Percentiles rank a stretch among this genome's conserved stretches.
These are phyloP conservation scores for Chrysopogon serrulatus DNA, from an alignment of 176 grass and related monocot species.

Conservation along the genomic window DNA sequence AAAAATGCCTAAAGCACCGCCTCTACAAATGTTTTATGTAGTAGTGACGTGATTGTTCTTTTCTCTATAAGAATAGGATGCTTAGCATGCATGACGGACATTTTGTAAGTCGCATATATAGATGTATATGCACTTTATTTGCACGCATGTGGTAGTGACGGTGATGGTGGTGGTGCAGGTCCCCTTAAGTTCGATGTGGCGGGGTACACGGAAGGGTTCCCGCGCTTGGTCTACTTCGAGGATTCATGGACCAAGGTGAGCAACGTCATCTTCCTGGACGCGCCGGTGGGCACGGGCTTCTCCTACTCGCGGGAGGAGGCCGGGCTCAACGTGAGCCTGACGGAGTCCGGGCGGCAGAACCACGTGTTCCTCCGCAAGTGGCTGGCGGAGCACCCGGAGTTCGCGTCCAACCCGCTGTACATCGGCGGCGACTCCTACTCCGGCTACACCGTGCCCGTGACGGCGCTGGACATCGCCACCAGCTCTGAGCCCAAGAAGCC, in stretches of 20 bases:
- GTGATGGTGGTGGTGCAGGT: neutral
- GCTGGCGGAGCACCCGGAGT: conserved; percentile 54
- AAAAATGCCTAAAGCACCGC: no score
- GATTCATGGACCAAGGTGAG: conserved; percentile 71
- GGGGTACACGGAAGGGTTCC: conserved; percentile 55
- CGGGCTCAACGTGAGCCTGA: conserved; percentile 41
- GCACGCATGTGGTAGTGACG: neutral
- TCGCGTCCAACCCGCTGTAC: conserved; percentile 62
- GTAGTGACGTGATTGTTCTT: no score
- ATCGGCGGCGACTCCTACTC: conserved; percentile 88
- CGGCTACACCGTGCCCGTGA: conserved; percentile 60
- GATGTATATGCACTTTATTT: neutral
- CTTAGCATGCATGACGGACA: no score
- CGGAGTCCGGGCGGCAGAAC: conserved; percentile 34
- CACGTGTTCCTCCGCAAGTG: conserved; percentile 54
- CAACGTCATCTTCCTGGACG: conserved; percentile 79
- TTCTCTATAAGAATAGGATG: no score
- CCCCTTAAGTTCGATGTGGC: conserved; percentile 67
- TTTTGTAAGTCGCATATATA: no score
- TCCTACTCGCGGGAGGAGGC: conserved; percentile 42
- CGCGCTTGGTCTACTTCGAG: conserved; percentile 40
- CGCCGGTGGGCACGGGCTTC: conserved; percentile 71
- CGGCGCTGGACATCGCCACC: conserved; percentile 44
- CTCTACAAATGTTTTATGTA: no score
- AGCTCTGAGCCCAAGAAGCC: neutral